Percentiles rank a stretch among this genome's conserved stretches.
phyloP scores from a whole-genome alignment of 441 rosid species.

The Gossypium lobatum region DNA sequence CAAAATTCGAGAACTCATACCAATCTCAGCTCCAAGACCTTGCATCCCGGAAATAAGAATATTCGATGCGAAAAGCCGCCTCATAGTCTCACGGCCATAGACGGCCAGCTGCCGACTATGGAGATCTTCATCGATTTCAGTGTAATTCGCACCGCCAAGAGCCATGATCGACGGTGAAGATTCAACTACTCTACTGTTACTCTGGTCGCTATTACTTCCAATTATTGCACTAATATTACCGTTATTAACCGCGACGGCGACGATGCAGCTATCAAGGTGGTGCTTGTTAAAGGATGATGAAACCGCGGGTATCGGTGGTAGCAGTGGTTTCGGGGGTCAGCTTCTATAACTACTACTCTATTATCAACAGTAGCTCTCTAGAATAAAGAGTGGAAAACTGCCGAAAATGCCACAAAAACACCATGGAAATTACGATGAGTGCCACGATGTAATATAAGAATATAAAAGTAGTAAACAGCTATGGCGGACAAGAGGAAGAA shows the following conservation, averaged over 20 bases:
- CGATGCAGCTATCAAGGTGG: constrained; percentile 10
- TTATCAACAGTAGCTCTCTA: constrained; percentile 37
- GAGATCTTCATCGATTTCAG: constrained; percentile 88
- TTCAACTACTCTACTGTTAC: constrained; percentile 16
- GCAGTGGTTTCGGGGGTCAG: constrained; percentile 23
- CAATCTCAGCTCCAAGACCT: constrained; percentile 95
- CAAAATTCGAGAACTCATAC: constrained; percentile 24
- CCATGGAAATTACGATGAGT: constrained; percentile 20
- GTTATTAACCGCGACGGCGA: constrained; percentile 1
- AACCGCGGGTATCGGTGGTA: background rate
- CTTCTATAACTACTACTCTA: constrained; percentile 34
- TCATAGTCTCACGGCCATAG: constrained; percentile 96
- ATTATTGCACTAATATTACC: constrained; percentile 4
- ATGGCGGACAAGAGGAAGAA: background rate
- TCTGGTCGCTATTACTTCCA: constrained; percentile 11
- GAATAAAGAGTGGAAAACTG: constrained; percentile 47
- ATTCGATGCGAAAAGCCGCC: constrained; percentile 76
- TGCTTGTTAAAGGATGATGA: constrained; percentile 31
- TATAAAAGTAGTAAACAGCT: background rate
- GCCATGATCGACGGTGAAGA: constrained; percentile 36
- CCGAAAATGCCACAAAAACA: constrained; percentile 20
- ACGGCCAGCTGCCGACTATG: constrained; percentile 98
- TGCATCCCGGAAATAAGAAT: constrained; percentile 83
- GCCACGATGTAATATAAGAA: background rate
- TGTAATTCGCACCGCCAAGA: constrained; percentile 39